These are phyloP conservation scores for Orobanche coerulescens DNA, from an alignment of 257 asterid genomes.

Conservation along the genomic window DNA sequence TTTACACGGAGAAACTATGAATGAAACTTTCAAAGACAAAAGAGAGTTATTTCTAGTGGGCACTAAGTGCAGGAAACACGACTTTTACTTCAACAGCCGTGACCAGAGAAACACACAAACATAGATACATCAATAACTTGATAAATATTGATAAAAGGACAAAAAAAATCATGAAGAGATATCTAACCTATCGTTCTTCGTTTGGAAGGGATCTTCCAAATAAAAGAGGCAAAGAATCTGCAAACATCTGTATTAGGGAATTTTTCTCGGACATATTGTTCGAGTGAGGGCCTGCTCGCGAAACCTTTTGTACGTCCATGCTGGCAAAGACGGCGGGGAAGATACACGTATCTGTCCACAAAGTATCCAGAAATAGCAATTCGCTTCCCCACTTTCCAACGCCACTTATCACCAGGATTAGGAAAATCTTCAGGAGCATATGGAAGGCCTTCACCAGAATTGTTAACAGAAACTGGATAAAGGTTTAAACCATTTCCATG, in stretches of 20 bases:
- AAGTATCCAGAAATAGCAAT: constrained; percentile 40
- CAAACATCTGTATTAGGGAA: constrained; percentile 50
- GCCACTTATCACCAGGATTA: constrained; percentile 83
- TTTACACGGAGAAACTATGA: no score
- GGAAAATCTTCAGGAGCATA: constrained; percentile 88
- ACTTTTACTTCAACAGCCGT: neutral
- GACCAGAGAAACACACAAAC: neutral
- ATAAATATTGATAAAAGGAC: neutral
- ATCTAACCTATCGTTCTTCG: constrained; percentile 34
- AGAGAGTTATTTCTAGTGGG: no score
- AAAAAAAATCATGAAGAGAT: neutral
- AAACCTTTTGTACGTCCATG: constrained; percentile 31
- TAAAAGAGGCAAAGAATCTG: constrained; percentile 65
- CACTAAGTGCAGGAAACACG: no score
- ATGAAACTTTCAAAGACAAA: no score
- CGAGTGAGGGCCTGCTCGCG: constrained; percentile 56
- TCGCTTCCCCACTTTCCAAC: constrained; percentile 78
- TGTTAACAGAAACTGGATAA: constrained; percentile 46
- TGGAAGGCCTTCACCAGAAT: constrained; percentile 74
- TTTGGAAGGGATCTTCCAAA: constrained; percentile 75
- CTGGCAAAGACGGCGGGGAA: constrained; percentile 38
- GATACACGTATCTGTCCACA: constrained; percentile 64
- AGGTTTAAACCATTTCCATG: constrained; percentile 38
- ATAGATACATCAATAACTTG: neutral
- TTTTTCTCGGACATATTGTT: constrained; percentile 38